These are phyloP conservation scores for Thielaviopsis populi DNA, from an alignment of 2,329 filamentous ascomycete genomes.

Conservation along the genomic window DNA sequence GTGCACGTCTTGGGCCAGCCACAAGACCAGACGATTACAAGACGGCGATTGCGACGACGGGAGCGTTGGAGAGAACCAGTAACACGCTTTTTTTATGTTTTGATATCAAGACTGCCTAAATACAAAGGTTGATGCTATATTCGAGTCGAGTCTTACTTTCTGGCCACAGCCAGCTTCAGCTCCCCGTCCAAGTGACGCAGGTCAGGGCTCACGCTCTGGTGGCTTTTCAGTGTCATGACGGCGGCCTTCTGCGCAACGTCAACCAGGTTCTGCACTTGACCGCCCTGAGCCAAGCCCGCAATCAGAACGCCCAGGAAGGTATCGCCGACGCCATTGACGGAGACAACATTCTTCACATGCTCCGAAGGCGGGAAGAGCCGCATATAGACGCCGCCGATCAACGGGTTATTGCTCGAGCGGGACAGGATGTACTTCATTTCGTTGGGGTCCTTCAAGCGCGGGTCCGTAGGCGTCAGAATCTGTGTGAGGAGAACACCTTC, in stretches of 20 bases:
- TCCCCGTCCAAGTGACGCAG: constrained; percentile 33
- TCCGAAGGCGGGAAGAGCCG: constrained; percentile 51
- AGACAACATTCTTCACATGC: constrained; percentile 47
- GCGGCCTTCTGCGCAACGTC: constrained; percentile 69
- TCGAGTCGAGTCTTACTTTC: background rate
- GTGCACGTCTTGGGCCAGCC: background rate
- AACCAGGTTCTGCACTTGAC: constrained; percentile 47
- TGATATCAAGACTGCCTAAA: background rate
- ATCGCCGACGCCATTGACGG: constrained; percentile 89
- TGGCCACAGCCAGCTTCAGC: constrained; percentile 22
- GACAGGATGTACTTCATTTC: constrained; percentile 58
- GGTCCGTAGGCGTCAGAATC: constrained; percentile 52
- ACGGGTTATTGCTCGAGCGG: constrained; percentile 37
- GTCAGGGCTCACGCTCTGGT: constrained; percentile 52
- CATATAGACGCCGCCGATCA: constrained; percentile 72
- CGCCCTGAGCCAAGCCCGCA: constrained; percentile 55
- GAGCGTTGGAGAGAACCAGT: background rate
- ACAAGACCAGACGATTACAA: background rate
- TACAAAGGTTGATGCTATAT: background rate
- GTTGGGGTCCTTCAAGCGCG: constrained; percentile 45
- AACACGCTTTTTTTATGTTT: background rate
- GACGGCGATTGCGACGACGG: too few species aligned
- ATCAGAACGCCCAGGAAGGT: constrained; percentile 77
- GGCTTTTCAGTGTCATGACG: constrained; percentile 59
- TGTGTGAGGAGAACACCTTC: constrained; percentile 62